These are phyloP conservation scores for Poterioochromonas sp. DNA, from an alignment of 352 stramenopile genomes.

Conservation along the genomic window DNA sequence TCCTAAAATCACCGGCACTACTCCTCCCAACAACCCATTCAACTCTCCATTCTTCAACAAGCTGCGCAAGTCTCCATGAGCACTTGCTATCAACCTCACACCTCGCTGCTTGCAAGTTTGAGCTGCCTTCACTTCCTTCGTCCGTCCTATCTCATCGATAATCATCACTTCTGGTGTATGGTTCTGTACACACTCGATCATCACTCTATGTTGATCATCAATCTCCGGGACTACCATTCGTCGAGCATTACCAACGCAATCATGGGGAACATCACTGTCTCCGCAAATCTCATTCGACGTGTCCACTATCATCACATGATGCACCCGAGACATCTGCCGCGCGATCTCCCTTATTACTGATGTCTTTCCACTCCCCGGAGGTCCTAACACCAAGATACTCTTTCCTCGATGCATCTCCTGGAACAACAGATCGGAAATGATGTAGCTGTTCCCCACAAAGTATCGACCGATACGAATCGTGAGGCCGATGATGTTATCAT, in stretches of 20 bases:
- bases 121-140: slow-evolving; percentile 60
- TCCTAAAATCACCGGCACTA: not conserved
- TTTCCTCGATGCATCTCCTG: too few relatives aligned
- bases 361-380: slow-evolving; percentile 63
- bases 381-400: slow-evolving; percentile 7
- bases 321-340: slow-evolving; percentile 50
- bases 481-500: slow-evolving; percentile 51
- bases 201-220: slow-evolving; percentile 58
- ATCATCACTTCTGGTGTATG: slow-evolving; percentile 72
- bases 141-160: slow-evolving; percentile 73
- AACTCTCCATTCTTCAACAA: slow-evolving; percentile 71
- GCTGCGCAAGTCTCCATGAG: slow-evolving; percentile 64
- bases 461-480: slow-evolving; percentile 64
- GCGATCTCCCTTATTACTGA: slow-evolving; percentile 68
- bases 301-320: slow-evolving; percentile 66
- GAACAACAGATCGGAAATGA: slow-evolving; percentile 60
- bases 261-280: slow-evolving; percentile 62
- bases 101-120: slow-evolving; percentile 60
- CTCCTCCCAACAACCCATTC: slow-evolving; percentile 60
- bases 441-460: slow-evolving; percentile 55
- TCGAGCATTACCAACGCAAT: slow-evolving; percentile 56
- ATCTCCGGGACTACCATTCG: slow-evolving; percentile 67
- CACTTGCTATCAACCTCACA: slow-evolving; percentile 67
- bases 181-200: slow-evolving; percentile 78
- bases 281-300: slow-evolving; percentile 78